Conservation (phyloP, 306 rosid genomes). For the Biancaea sappan region DNA sequence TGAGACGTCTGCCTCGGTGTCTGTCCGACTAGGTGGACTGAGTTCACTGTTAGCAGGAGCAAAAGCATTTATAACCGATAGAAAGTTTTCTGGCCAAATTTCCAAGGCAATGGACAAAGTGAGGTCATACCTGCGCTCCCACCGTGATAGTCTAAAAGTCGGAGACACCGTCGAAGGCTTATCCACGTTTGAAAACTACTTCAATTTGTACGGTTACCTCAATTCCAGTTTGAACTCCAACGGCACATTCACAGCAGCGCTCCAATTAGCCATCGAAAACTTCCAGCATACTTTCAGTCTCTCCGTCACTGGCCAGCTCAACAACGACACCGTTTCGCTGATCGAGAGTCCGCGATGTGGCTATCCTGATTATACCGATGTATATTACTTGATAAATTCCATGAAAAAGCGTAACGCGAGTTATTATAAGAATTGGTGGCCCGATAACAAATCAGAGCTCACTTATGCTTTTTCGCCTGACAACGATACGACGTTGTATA, state of each 20-base stretch:
- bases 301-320: background rate
- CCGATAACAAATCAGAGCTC: background rate
- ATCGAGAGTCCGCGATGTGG: background rate
- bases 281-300: background rate
- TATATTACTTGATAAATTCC: background rate
- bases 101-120: background rate
- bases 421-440: background rate
- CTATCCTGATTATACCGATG: background rate
- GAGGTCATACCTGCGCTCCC: background rate
- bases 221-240: background rate
- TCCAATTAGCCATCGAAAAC: background rate
- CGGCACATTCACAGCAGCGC: background rate
- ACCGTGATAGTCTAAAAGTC: background rate
- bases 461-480: background rate
- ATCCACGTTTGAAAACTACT: background rate
- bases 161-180: background rate
- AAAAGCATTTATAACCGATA: background rate
- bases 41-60: too few relatives aligned
- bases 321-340: background rate
- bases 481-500: background rate
- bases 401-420: background rate
- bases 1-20: background rate
- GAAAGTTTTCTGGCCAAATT: background rate
- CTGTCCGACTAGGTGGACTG: background rate
- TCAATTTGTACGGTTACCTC: background rate